Evolutionary conservation across 179 eudicot species (phyloP).

Genomic region (Amaranthus tricolor): DNA sequence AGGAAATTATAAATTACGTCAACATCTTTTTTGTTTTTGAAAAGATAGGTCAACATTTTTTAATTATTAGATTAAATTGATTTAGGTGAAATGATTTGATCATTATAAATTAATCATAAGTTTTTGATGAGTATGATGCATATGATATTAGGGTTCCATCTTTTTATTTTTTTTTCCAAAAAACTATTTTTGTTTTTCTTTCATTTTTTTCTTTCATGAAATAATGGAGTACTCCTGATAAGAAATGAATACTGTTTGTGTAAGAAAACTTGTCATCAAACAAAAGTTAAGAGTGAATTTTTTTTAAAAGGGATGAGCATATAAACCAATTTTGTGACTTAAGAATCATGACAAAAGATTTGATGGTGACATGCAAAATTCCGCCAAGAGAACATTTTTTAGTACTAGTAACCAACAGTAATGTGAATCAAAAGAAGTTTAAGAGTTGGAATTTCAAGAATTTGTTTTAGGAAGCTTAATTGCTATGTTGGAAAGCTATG

Average conservation of each 20-base stretch:
- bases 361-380: constrained; percentile 28
- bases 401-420: neutral
- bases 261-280: neutral
- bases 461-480: neutral
- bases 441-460: neutral
- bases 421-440: neutral
- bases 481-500: neutral
- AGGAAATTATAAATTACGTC: too few species aligned
- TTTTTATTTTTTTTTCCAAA: neutral
- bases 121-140: neutral
- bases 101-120: too few species aligned
- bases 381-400: constrained; percentile 7
- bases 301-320: neutral
- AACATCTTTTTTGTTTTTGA: too few species aligned
- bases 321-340: constrained; percentile 17
- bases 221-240: too few species aligned
- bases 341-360: constrained; percentile 24
- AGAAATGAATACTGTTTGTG: constrained; percentile 11
- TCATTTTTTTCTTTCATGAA: too few species aligned
- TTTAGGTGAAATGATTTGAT: too few species aligned
- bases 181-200: neutral
- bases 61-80: too few species aligned
- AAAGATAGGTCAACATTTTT: too few species aligned
- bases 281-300: constrained; percentile 1
- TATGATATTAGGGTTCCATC: too few species aligned